Evolutionary conservation across 805 yeast genomes (phyloP), one percentile per base, ranked within the genome.

Genomic region (Suhomyces sp.): DNA sequence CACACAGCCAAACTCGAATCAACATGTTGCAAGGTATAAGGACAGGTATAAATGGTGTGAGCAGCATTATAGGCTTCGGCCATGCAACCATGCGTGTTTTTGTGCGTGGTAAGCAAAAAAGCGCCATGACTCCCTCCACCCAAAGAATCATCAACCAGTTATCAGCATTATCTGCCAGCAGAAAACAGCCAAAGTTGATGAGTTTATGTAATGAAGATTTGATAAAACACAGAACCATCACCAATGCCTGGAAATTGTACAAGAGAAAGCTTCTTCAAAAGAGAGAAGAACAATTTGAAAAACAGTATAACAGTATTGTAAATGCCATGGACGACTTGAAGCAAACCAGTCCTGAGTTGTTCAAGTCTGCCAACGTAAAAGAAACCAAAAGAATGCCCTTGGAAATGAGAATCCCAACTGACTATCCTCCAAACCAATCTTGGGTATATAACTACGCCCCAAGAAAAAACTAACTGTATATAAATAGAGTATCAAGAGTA

Each of bases 381-480:
- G 86, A 86, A 58, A 67, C 68, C 43, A 80, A 81, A 58, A 75
- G 90, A 61, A 91, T 89, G 67, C 93, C 96, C 4, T 71, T 88
- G 60, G 97, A 93, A 63, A 66, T 89, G 67, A 83, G 94, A 63
- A 83, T 89, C 8, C 99, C 99, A 19, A 87, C 96, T 1, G 93
- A 91, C 51, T 89, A 76, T 55, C 99, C 99, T 12, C 87, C 97
- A 17, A 83, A 81, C 61, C 78, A 80, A 54, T 76, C 87, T 17
- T 92, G 97, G 97, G 83, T 84, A 51, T 80, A 81, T 61, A 81
- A 83, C 56, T 70, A 60, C 53, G 53, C 60, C 20, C 57, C 58
- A 12, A 49, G 49, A 39, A 47, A 44, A 35, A 35, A 19, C 37
- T 29, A 45, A 21, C 29, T 31, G 40, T 27, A 25, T 3, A 29